Conservation (phyloP, 768 basidiomycete species). For the Coprinopsis cinerea region DNA sequence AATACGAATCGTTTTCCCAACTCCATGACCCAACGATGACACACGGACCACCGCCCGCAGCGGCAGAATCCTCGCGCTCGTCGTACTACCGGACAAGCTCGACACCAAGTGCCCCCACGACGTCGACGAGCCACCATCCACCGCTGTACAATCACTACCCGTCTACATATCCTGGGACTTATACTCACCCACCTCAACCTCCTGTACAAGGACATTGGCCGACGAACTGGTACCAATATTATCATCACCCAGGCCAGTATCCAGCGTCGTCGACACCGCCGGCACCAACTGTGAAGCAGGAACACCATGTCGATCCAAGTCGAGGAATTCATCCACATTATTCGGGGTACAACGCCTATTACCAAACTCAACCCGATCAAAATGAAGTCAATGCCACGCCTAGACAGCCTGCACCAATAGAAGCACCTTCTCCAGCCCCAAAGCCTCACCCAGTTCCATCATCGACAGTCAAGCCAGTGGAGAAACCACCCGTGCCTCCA, state of each 20-base stretch:
- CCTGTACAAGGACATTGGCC: not conserved
- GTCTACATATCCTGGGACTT: not conserved
- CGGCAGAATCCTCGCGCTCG: conserved; percentile 26
- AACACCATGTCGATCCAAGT: not conserved
- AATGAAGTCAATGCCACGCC: too few species aligned
- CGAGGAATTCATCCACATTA: too few species aligned
- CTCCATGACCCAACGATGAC: conserved; percentile 25
- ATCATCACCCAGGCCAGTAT: not conserved
- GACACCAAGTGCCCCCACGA: not conserved
- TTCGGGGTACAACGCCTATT: too few species aligned
- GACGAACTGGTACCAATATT: conserved; percentile 1
- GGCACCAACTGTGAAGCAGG: not conserved
- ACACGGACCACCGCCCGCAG: conserved; percentile 34
- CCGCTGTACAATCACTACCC: not conserved
- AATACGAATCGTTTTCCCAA: not conserved
- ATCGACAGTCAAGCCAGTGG: too few species aligned
- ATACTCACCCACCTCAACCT: not conserved
- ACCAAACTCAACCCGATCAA: too few species aligned
- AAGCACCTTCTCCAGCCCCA: conserved; percentile 23
- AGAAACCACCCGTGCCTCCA: not conserved
- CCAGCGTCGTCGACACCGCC: conserved; percentile 4
- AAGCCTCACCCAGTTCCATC: conserved; percentile 15
- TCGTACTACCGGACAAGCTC: conserved; percentile 14
- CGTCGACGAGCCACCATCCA: not conserved
- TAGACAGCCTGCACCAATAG: too few species aligned